phyloP scores from a whole-genome alignment of 2,329 filamentous ascomycete genomes.

The Talaromyces pinophilus region DNA sequence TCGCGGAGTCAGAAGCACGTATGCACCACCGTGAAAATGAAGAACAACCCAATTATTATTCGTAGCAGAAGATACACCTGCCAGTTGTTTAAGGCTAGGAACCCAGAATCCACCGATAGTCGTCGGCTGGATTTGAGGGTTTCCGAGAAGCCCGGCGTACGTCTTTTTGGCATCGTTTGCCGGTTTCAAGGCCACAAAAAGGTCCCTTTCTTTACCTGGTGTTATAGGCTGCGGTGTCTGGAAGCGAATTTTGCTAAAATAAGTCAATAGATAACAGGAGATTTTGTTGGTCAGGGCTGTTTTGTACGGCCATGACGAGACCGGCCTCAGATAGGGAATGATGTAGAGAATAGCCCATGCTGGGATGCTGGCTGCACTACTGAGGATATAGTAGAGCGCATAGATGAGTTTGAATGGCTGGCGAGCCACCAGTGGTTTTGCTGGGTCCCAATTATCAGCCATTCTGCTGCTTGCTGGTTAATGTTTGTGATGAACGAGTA shows the following conservation, averaged over 20 bases:
- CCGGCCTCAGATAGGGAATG: not conserved
- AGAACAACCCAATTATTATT: not conserved
- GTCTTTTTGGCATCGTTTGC: not conserved
- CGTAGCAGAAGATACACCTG: not conserved
- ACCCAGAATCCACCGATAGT: slow-evolving; percentile 10
- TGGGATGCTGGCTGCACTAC: not conserved
- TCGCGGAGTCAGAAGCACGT: not conserved
- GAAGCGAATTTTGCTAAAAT: not conserved
- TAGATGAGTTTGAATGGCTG: slow-evolving; percentile 15
- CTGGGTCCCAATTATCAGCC: slow-evolving; percentile 11
- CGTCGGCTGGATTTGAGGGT: slow-evolving; percentile 6
- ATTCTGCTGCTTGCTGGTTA: not conserved
- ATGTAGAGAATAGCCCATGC: slow-evolving; percentile 5
- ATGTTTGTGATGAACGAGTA: not conserved
- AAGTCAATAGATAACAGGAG: not conserved
- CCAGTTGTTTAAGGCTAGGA: not conserved
- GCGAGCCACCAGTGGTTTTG: slow-evolving; percentile 9
- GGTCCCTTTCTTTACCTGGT: not conserved
- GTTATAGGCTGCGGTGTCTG: not conserved
- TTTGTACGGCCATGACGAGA: slow-evolving; percentile 18
- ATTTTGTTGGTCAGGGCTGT: slow-evolving; percentile 1
- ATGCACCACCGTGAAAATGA: slow-evolving; percentile 15
- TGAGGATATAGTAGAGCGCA: slow-evolving; percentile 3
- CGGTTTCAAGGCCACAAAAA: slow-evolving; percentile 1
- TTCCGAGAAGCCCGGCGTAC: slow-evolving; percentile 11